Conservation (phyloP, 441 rosid species). For the Corymbia calophylla region DNA sequence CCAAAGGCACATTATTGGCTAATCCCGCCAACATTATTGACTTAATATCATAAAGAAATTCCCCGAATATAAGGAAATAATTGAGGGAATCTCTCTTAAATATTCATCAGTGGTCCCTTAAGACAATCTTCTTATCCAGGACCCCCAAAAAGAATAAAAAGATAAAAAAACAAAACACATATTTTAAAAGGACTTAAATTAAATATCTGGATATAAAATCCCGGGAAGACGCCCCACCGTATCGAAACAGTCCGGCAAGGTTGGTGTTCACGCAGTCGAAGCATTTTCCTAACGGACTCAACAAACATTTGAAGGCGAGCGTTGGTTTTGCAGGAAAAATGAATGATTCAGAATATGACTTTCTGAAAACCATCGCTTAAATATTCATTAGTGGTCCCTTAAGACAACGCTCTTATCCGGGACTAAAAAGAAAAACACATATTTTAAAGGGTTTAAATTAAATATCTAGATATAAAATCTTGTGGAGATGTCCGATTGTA, state of each 20-base stretch:
- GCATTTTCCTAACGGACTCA: background rate
- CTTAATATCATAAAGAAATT: background rate
- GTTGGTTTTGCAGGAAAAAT: background rate
- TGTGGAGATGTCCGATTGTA: rapidly evolving
- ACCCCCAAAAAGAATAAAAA: background rate
- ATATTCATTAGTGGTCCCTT: background rate
- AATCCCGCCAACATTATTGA: background rate
- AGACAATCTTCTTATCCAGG: background rate
- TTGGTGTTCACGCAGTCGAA: background rate
- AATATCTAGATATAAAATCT: background rate
- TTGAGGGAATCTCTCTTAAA: background rate
- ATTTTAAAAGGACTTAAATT: background rate
- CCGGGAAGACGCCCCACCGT: background rate
- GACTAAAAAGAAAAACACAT: rapidly evolving
- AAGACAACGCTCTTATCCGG: background rate
- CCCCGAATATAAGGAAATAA: background rate
- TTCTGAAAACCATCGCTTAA: background rate
- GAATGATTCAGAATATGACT: background rate
- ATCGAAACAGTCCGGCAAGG: background rate
- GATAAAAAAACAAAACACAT: background rate
- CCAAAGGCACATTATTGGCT: background rate
- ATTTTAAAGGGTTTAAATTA: too few relatives aligned
- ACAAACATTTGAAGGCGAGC: too few relatives aligned
- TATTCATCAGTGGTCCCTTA: background rate
- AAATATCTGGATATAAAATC: background rate